Conservation (phyloP, 495 filamentous ascomycete species). For the Tetracladium marchalianum region DNA sequence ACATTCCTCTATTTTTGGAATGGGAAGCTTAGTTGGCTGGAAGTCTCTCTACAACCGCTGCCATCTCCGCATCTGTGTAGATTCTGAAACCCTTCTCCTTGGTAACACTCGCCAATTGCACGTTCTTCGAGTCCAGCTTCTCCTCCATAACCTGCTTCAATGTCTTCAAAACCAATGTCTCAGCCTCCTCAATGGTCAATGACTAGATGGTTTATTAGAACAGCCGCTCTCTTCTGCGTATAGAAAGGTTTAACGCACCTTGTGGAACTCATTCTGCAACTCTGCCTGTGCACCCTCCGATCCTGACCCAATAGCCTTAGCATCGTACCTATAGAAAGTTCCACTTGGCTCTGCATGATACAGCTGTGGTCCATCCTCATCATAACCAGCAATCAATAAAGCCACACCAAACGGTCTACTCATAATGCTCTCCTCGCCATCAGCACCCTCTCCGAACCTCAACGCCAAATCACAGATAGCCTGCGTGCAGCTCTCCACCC, state of each 20-base stretch:
- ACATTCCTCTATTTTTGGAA: background rate
- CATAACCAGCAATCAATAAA: slow-evolving; percentile 89
- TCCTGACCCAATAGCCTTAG: slow-evolving; percentile 95
- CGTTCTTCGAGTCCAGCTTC: slow-evolving; percentile 97
- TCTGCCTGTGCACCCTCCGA: slow-evolving; percentile 96
- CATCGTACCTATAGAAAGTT: slow-evolving; percentile 98
- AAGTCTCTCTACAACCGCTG: slow-evolving; percentile 68
- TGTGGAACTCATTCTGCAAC: slow-evolving; percentile 97
- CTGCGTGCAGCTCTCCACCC: slow-evolving; percentile 96
- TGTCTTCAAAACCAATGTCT: slow-evolving; percentile 92
- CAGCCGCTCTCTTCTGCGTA: background rate
- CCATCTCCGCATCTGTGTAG: slow-evolving; percentile 97
- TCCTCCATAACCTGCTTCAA: slow-evolving; percentile 99
- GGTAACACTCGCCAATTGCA: slow-evolving; percentile 94
- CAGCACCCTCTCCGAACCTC: slow-evolving; percentile 92
- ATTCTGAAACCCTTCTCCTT: slow-evolving; percentile 97
- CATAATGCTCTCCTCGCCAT: slow-evolving; percentile 98
- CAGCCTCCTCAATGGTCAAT: slow-evolving; percentile 83
- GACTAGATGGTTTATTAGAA: slow-evolving; percentile 36
- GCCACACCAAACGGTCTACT: slow-evolving; percentile 93
- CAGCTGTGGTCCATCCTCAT: slow-evolving; percentile 94
- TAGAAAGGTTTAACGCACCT: slow-evolving; percentile 31
- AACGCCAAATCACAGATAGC: slow-evolving; percentile 96
- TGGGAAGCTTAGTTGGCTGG: slow-evolving; percentile 36
- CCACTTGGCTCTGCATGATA: slow-evolving; percentile 97